Percentiles rank a stretch among this genome's conserved stretches.
Evolutionary conservation across 2,329 filamentous ascomycete genomes (phyloP).

Genomic region (Colletotrichum sp.): DNA sequence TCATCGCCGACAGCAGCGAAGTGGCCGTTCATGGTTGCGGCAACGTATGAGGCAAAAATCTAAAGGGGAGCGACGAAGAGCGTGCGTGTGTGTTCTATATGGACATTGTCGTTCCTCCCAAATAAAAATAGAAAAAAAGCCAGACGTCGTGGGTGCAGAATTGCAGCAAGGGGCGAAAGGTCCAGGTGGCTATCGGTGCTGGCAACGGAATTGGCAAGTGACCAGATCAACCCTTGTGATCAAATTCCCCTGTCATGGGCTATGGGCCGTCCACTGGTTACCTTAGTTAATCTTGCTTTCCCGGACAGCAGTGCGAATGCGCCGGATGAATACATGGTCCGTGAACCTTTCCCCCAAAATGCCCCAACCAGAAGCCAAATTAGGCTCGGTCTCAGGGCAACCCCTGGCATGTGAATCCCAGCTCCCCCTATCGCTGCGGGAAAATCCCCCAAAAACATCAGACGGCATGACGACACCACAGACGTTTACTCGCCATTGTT

Average conservation of each 20-base stretch:
- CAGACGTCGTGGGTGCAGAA: not conserved
- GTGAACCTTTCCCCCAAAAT: not conserved
- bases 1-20: slow-evolving; percentile 75
- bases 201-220: slow-evolving; percentile 14
- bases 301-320: slow-evolving; percentile 1
- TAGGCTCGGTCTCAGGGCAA: slow-evolving; percentile 13
- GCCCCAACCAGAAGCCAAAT: not conserved
- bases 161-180: slow-evolving; percentile 5
- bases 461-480: slow-evolving; percentile 15
- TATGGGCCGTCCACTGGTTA: not conserved
- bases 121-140: not conserved
- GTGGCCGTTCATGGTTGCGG: slow-evolving; percentile 73
- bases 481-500: not conserved
- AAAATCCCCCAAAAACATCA: not conserved
- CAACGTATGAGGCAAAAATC: slow-evolving; percentile 5
- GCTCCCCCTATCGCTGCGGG: not conserved
- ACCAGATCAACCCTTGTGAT: slow-evolving; percentile 20
- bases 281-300: slow-evolving; percentile 15
- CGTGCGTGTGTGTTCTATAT: slow-evolving; percentile 3
- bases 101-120: slow-evolving; percentile 11
- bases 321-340: slow-evolving; percentile 20
- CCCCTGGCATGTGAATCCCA: slow-evolving; percentile 18
- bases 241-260: slow-evolving; percentile 15
- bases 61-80: not conserved
- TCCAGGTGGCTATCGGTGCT: slow-evolving; percentile 4